Evolutionary conservation across 768 basidiomycete species (phyloP), one percentile per base, ranked within the genome.

Genomic region (Tulasnella sp.): DNA sequence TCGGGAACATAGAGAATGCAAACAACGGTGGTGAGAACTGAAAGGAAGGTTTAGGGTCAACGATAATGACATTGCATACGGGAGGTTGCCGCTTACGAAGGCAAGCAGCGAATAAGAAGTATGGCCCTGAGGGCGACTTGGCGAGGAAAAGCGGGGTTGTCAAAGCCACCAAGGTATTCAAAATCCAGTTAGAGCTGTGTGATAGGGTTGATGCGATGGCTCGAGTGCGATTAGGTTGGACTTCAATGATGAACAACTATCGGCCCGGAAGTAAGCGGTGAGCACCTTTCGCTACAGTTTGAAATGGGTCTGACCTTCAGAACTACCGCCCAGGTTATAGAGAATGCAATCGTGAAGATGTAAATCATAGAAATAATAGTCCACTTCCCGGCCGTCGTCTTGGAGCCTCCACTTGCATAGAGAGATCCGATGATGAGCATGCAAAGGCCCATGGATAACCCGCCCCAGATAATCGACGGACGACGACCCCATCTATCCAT

Each of bases 81-180:
- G 26, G 5, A 48, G 39, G 35, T 10, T 29, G 13, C n/a, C n/a
- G 42, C 79, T 78, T 51, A 80, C 79, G 40, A 39, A 80, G 79
- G 74, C 79, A 85, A n/a, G 80, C 80, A 37, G 86, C 85, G 75
- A 87, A 88, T 69, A 87, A 81, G 82, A 88, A 88, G 80, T 87
- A 88, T 0, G 86, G 86, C 1, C 86, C 87, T 1, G 85, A 88
- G 9, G 85, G 83, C 9, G 86, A 87, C 69, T 83, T 81, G 3
- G 83, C 82, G 71, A 88, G 85, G 83, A 88, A 88, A 44, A 87
- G 81, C 23, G 88, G 86, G 18, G 87, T 86, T 32, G 87, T 84
- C 80, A 87, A 83, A 13, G 87, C 86, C 78, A 88, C 85, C 42
- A 83, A 74, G 80, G 85, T 87, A 82, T 87, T 87, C 29, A 87